Base-by-base conservation (phyloP, 2,329 filamentous ascomycete genomes). In the Arthroderma sp. region DNA sequence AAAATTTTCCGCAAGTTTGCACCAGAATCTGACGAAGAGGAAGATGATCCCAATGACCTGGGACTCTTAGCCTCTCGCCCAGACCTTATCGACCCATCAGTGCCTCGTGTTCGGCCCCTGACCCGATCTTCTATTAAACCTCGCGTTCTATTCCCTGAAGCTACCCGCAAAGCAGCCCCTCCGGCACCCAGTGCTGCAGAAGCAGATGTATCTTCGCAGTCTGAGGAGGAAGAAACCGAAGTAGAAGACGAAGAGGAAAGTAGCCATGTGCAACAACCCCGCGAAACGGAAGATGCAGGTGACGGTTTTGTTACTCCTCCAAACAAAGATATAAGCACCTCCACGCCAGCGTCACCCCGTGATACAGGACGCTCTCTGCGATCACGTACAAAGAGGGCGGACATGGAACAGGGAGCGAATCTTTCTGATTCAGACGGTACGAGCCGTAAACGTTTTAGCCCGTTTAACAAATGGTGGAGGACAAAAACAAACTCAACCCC, bases 111-210 rank as follows among this genome's bases (percentile, higher is more conserved):
- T 31, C 70, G 71, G 27, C 73, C 70, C 8, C 58, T 80, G 38
- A 77, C 72, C 31, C 73, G 76, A 51, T 73, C 74, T 7, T 67
- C 69, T 1, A 70, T 80, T 58, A 74, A 75, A 53, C 77, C 77
- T 3, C 74, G 74, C 40, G 64, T 76, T n/a, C 68, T 81, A 3
- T 80, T 78, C 59, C 67, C 72, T 11, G 66, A 61, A 29, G 62
- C 68, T 45, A 63, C 67, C 40, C 60, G 70, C 48, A 22, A 22
- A 22, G 15, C 15, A 22, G 15, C 15, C 15, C 61, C 40, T 11
- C 6, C 32, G 29, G 59, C 54, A 6, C 58, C 62, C 41, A 61
- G 62, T 27, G 61, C 66, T 44, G 54, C 57, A n/a, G 40, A 47
- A 38, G 31, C 42, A 11, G 42, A 38, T 30, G 38, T 29, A 38